phyloP scores from a whole-genome alignment of 1,139 yeast genomes.

The Suhomyces maxii region DNA sequence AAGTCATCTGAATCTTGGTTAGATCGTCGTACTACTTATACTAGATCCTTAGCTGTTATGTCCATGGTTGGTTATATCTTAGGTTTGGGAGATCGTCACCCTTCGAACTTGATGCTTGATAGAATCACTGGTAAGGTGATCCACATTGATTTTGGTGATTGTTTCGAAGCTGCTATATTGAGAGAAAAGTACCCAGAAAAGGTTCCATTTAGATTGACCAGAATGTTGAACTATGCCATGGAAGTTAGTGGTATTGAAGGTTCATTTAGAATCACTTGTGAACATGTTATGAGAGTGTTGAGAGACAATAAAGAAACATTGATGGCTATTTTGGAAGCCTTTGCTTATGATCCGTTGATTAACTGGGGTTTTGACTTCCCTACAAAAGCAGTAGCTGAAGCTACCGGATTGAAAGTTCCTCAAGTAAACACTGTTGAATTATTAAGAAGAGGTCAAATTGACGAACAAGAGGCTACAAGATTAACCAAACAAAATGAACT shows the following conservation, averaged over 20 bases:
- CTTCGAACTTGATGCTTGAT: slow-evolving; percentile 94
- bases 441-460: slow-evolving; percentile 70
- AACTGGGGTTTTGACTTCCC: slow-evolving; percentile 99
- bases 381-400: slow-evolving; percentile 71
- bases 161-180: slow-evolving; percentile 96
- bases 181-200: slow-evolving; percentile 97
- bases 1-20: slow-evolving; percentile 97
- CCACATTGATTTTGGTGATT: slow-evolving; percentile 98
- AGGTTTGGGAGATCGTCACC: slow-evolving; percentile 97
- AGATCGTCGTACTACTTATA: slow-evolving; percentile 93
- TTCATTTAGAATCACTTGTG: slow-evolving; percentile 93
- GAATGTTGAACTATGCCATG: slow-evolving; percentile 98
- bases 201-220: slow-evolving; percentile 93
- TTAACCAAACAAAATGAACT: slow-evolving; percentile 73
- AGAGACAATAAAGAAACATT: slow-evolving; percentile 93
- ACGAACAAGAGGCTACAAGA: slow-evolving; percentile 70
- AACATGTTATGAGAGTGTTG: slow-evolving; percentile 92
- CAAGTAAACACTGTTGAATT: slow-evolving; percentile 67
- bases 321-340: slow-evolving; percentile 97
- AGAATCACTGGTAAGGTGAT: slow-evolving; percentile 91
- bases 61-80: slow-evolving; percentile 92
- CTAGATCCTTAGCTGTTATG: slow-evolving; percentile 96
- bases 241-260: slow-evolving; percentile 99
- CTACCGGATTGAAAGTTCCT: slow-evolving; percentile 67
- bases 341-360: slow-evolving; percentile 97